These are phyloP conservation scores for Prunella vulgaris DNA, from an alignment of 257 asterid genomes.

Conservation along the genomic window DNA sequence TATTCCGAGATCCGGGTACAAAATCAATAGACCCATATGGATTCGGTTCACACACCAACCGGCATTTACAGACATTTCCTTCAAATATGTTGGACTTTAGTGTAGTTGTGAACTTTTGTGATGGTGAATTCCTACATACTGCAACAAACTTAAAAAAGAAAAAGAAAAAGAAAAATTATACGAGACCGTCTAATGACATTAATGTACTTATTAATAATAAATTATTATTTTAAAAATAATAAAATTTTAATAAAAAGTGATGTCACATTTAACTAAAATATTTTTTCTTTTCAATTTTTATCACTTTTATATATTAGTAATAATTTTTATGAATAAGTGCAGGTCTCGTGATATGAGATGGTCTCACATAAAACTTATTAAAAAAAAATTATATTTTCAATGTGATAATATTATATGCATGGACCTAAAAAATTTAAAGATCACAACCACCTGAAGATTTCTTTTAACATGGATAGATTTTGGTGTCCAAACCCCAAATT, in stretches of 20 bases:
- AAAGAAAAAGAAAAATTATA: too few relatives aligned
- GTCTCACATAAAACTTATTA: too few relatives aligned
- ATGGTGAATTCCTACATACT: background rate
- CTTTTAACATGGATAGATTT: conserved; percentile 21
- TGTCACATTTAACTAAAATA: too few relatives aligned
- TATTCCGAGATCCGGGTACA: background rate
- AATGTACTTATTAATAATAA: too few relatives aligned
- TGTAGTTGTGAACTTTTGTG: background rate
- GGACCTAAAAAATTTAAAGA: conserved; percentile 26
- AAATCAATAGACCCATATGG: conserved; percentile 11
- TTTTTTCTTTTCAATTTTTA: too few relatives aligned
- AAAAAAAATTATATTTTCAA: background rate
- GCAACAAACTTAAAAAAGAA: too few relatives aligned
- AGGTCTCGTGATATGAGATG: too few relatives aligned
- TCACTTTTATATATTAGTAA: too few relatives aligned
- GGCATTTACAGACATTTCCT: conserved; percentile 34
- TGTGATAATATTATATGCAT: background rate
- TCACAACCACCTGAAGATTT: conserved; percentile 35
- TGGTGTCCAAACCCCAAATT: conserved; percentile 16
- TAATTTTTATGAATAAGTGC: too few relatives aligned
- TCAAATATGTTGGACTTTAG: conserved; percentile 6
- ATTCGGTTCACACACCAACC: conserved; percentile 47
- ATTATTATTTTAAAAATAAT: too few relatives aligned
- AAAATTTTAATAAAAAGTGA: too few relatives aligned
- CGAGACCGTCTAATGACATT: too few relatives aligned